Evolutionary conservation across 495 filamentous ascomycete genomes (phyloP).

Genomic region (Chaetomium tenue): DNA sequence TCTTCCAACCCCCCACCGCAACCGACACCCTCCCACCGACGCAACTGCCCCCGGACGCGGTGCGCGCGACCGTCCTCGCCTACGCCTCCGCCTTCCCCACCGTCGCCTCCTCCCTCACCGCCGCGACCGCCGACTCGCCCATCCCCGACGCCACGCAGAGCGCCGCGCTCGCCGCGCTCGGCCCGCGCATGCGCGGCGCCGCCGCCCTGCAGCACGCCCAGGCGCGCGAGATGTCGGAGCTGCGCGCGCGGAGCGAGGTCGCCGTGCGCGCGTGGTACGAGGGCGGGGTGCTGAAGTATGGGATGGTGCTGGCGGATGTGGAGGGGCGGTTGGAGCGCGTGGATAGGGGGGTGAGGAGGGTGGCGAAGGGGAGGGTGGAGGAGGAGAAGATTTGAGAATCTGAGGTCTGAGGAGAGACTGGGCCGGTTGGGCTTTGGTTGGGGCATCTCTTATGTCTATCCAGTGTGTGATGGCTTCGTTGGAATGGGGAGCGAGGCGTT

Average conservation of each 20-base stretch:
- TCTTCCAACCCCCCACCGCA: constrained; percentile 41
- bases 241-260: constrained; percentile 69
- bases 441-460: too few species aligned
- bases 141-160: constrained; percentile 68
- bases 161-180: constrained; percentile 63
- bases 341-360: constrained; percentile 62
- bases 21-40: constrained; percentile 35
- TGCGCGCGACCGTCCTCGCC: constrained; percentile 69
- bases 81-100: constrained; percentile 71
- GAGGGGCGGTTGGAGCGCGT: constrained; percentile 66
- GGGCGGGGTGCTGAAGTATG: constrained; percentile 62
- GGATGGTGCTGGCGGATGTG: constrained; percentile 70
- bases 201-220: constrained; percentile 67
- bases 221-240: constrained; percentile 64
- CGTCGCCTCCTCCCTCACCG: constrained; percentile 75
- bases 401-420: too few species aligned
- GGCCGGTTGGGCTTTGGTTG: too few species aligned
- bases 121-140: constrained; percentile 67
- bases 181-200: constrained; percentile 68
- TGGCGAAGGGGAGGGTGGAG: constrained; percentile 45
- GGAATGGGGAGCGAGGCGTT: too few species aligned
- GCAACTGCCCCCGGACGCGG: constrained; percentile 43
- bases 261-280: constrained; percentile 82
- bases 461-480: too few species aligned
- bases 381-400: constrained; percentile 11